These are phyloP conservation scores for Neofusicoccum umdonicola DNA, from an alignment of 2,329 filamentous ascomycete genomes.

Conservation along the genomic window DNA sequence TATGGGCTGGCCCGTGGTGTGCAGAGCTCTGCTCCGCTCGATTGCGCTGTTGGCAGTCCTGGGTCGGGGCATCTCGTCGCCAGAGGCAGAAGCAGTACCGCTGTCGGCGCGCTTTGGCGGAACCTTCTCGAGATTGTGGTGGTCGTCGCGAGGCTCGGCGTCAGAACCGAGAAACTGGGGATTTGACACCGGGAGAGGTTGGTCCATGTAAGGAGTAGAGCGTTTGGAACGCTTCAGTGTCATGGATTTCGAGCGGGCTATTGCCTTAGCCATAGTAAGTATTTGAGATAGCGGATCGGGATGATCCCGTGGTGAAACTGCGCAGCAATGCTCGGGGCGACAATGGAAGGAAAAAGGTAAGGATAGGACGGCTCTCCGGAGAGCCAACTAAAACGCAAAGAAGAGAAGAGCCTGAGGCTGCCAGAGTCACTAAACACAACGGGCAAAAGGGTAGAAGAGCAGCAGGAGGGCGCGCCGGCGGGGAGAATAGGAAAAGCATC, in stretches of 20 bases:
- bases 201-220: constrained; percentile 1
- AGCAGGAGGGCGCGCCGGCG: constrained; percentile 17
- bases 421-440: background rate
- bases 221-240: constrained; percentile 16
- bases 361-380: constrained; percentile 41
- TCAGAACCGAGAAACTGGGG: background rate
- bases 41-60: constrained; percentile 35
- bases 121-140: background rate
- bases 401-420: constrained; percentile 20
- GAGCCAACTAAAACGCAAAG: constrained; percentile 33
- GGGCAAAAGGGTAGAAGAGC: constrained; percentile 23
- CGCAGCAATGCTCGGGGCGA: constrained; percentile 23
- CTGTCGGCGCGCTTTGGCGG: constrained; percentile 16
- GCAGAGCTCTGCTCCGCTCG: constrained; percentile 34
- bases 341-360: constrained; percentile 27
- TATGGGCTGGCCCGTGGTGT: constrained; percentile 34
- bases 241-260: constrained; percentile 36
- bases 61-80: constrained; percentile 33
- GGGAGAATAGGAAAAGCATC: background rate
- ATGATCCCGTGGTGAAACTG: constrained; percentile 29
- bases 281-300: constrained; percentile 22
- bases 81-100: constrained; percentile 35
- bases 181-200: background rate
- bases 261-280: constrained; percentile 36
- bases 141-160: background rate